Base-by-base conservation (phyloP, 441 rosid species). In the Erysimum cheiri region DNA sequence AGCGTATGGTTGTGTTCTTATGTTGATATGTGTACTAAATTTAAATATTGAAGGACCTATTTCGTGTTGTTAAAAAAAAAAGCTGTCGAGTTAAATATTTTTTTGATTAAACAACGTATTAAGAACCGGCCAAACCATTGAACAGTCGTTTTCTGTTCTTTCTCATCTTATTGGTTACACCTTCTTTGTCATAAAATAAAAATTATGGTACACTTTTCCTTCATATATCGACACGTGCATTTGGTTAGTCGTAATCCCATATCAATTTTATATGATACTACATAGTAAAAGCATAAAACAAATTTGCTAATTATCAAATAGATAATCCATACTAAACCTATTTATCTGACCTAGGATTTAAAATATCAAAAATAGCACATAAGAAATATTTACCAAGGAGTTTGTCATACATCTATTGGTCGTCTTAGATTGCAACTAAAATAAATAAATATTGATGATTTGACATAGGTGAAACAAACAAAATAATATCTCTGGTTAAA, bases 41-140 rank as follows among this genome's bases (percentile, higher is more conserved):
- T 64, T 40, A 31, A 56, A 14, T 32, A 66, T 40, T 66, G 48
- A 73, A 66, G 8, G 56, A 11, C 40, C 29, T 66, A 5, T 58
- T 41, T 59, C 41, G 72, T 67, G 72, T 67, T 50, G 68, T 67
- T 50, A 50, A 43, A 59, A 60, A 49, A 24, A 49, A 36, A 7
- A 14, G 50, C 40, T 47, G 9, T 29, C 26, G 43, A 70, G 22
- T 37, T 47, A 36, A 69, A 40, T 55, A 68, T 5, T 10, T 6
- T 17, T 35, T 4, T 3, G 19, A 63, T 64, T 58, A 76, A 70
- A 76, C 58, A 58, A 70, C 33, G 9, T 52, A 58, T 70, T 58
- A 50, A 58, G 68, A 76, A 64, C 76, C 79, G 76, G 68, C 72
- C 79, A 70, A 76, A 64, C 67, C 47, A 76, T 55, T 76, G 57